Evolutionary conservation across 2,329 filamentous ascomycete genomes (phyloP), one percentile per base, ranked within the genome.

Genomic region (Zelopaecilomyces penicillatus): DNA sequence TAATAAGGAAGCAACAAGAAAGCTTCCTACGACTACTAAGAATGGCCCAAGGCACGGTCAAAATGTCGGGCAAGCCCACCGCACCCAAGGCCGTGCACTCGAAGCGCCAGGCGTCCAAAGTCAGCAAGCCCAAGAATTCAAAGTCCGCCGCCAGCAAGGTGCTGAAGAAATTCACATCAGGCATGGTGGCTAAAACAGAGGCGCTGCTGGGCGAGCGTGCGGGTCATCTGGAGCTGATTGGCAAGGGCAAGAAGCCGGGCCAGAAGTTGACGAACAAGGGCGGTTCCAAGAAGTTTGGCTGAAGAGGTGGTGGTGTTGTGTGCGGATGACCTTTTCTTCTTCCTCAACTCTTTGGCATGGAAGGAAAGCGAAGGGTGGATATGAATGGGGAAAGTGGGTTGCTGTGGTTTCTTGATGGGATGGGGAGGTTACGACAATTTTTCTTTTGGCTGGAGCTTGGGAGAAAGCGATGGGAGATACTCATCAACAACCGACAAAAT

Each of bases 211-310:
- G 76, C 48, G 74, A 80, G 65, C 65, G 76, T 6, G 77, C 74
- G 5, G 76, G 77, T 0, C 77, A 81, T 47, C 61, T 81, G 27
- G 77, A 81, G 65, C 57, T 80, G 50, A 76, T 80, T 49, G 76
- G 74, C 30, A 70, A 74, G 61, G 71, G 72, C 7, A 74, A 76
- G 61, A 77, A 73, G 60, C 59, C 54, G 5, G 59, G 57, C 37
- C 67, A 65, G 58, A 68, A 62, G 54, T 48, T 58, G 41, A 64
- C 64, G 39, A 55, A 62, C 40, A 68, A 68, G 64, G 74, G 73
- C 30, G 75, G 75, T 5, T 71, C 68, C 11, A 69, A 70, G 61
- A 76, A 75, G 64, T 79, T 76, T 63, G 75, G 75, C 44, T 78
- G 70, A 69, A 41, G 8, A 33, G 30, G 11, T 30, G 27, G 19